Evolutionary conservation across 306 rosid species (phyloP).

Genomic region (Dicorynia guianensis): DNA sequence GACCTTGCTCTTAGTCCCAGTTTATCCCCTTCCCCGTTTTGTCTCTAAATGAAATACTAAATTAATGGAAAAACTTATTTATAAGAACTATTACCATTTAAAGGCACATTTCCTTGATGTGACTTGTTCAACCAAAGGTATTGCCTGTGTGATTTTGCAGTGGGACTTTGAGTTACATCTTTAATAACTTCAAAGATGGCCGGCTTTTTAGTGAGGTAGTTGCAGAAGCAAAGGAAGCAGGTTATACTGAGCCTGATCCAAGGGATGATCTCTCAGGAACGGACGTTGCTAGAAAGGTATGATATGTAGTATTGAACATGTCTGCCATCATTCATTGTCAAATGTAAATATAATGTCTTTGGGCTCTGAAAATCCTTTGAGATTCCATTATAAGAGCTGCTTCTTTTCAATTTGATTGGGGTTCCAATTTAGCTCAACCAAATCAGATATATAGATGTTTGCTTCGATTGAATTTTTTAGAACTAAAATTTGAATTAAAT

Average conservation of each 20-base stretch:
- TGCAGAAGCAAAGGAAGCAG: constrained; percentile 90
- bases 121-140: neutral
- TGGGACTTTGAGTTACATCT: constrained; percentile 98
- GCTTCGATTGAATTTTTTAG: constrained; percentile 6
- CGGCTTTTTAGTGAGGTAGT: constrained; percentile 91
- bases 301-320: neutral
- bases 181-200: constrained; percentile 75
- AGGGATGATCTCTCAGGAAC: constrained; percentile 97
- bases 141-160: constrained; percentile 62
- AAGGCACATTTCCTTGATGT: neutral
- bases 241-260: constrained; percentile 98
- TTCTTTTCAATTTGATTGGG: constrained; percentile 14
- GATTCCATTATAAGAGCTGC: constrained; percentile 17
- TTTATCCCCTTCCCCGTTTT: constrained; percentile 10
- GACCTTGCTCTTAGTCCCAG: constrained; percentile 12
- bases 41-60: constrained; percentile 9
- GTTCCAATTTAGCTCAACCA: neutral
- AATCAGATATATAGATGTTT: constrained; percentile 24
- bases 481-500: neutral
- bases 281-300: constrained; percentile 97
- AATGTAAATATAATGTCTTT: constrained; percentile 14
- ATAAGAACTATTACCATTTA: constrained; percentile 13
- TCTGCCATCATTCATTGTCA: constrained; percentile 31
- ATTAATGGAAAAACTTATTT: constrained; percentile 16
- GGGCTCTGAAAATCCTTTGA: neutral